Percentiles rank a stretch among this genome's conserved stretches.
Conservation (phyloP, 2,329 filamentous ascomycete genomes). For the Aureobasidium namibiae region DNA sequence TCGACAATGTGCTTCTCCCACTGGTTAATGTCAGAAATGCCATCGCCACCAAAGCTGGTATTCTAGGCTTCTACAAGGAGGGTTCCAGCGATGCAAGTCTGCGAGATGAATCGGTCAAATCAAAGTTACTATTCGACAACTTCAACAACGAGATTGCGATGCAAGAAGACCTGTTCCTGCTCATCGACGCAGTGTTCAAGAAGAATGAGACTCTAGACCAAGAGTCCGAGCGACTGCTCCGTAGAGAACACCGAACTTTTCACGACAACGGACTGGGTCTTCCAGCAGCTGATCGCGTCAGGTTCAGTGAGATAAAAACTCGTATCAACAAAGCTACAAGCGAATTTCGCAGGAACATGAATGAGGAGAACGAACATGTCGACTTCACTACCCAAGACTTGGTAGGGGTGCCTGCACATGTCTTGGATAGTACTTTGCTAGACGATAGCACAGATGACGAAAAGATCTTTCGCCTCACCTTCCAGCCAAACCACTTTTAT, state of each 20-base stretch:
- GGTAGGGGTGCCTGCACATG: not conserved
- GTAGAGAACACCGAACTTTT: not conserved
- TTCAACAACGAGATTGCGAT: not conserved
- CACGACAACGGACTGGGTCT: not conserved
- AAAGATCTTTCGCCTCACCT: not conserved
- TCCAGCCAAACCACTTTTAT: not conserved
- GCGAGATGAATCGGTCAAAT: not conserved
- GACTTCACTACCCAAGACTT: not conserved
- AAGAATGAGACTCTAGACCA: not conserved
- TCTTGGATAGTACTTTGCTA: not conserved
- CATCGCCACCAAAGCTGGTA: not conserved
- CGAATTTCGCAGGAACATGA: not conserved
- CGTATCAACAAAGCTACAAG: not conserved
- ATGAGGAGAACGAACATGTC: not conserved
- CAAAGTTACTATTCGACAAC: not conserved
- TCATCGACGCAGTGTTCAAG: not conserved
- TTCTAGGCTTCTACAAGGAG: not conserved
- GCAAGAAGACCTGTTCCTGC: not conserved
- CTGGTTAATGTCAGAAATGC: not conserved
- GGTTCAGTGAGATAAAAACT: not conserved
- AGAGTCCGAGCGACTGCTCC: not conserved
- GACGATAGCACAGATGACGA: not conserved
- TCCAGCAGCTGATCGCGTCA: not conserved
- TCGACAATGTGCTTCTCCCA: not conserved
- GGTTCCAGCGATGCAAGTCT: not conserved